Evolutionary conservation across 169 alveolate genomes (phyloP), one percentile per base, ranked within the genome.

Genomic region (Eimeria necatrix): DNA sequence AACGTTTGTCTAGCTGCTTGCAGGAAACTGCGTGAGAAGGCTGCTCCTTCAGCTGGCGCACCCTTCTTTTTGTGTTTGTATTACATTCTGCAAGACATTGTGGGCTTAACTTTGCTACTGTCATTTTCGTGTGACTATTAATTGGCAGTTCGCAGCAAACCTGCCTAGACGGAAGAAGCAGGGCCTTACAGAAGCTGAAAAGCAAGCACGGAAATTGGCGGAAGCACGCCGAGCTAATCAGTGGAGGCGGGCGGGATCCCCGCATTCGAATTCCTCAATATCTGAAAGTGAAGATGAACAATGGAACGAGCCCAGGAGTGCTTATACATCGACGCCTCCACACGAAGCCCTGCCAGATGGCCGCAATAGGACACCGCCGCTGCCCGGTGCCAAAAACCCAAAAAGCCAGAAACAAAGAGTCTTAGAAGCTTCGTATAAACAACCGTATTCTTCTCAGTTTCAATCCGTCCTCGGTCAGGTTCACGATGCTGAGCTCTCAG

Each of bases 401-500:
- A 32, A 32, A 32, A 32, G 41, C 41, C 41, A 32, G 41, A 32
- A 32, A 32, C 41, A 32, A 32, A 2, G 41, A 32, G 41, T 32
- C 41, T 32, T 2, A 32, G 2, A 32, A 1, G 8, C 74, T 24
- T 6, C 59, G 46, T 10, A 53, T 56, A 22, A 10, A 14, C 5
- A 7, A 32, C 20, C 24, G 41, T 4, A n/a, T 24, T 5, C 92
- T 32, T 4, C 59, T 32, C n/a, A 16, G 18, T 84, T 32, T 32
- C n/a, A 4, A 22, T 4, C 16, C 22, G 92, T 41, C 2, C 51
- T 84, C 6, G 92, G 4, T 4, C 22, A 24, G 60, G 61, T 59
- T 5, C 61, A 84, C n/a, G 78, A 84, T 4, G 53, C 4, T 46
- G 92, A 84, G 48, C 41, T 22, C 41, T 84, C 92, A 18, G 92